These are phyloP conservation scores for Pterula multifida DNA, from an alignment of 1,284 basidiomycete genomes.

Conservation along the genomic window DNA sequence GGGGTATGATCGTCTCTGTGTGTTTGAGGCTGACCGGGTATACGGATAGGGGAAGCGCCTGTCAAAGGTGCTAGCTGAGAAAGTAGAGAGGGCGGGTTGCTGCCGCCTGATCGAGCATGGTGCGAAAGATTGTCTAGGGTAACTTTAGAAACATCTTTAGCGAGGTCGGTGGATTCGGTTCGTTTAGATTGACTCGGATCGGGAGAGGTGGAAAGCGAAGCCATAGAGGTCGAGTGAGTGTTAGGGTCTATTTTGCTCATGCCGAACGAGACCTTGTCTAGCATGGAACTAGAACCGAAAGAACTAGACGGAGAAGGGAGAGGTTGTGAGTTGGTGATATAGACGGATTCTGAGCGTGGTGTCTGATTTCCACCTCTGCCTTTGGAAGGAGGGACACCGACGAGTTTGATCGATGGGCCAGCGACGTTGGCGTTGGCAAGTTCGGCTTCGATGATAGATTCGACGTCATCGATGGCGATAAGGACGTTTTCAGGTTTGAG, in stretches of 20 bases:
- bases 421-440: conserved; percentile 44
- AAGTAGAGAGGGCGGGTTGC: not conserved
- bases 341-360: conserved; percentile 78
- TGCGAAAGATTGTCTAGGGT: not conserved
- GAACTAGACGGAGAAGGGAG: conserved; percentile 73
- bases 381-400: conserved; percentile 92
- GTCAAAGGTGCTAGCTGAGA: not conserved
- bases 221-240: not conserved
- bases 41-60: not conserved
- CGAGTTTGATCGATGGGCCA: conserved; percentile 62
- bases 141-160: conserved; percentile 12
- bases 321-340: conserved; percentile 92
- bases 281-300: conserved; percentile 63
- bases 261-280: conserved; percentile 87
- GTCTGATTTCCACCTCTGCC: conserved; percentile 97
- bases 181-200: conserved; percentile 6
- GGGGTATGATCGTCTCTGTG: not conserved
- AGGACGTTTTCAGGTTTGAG: conserved; percentile 98
- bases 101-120: not conserved
- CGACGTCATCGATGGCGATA: conserved; percentile 95
- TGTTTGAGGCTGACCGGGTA: not conserved
- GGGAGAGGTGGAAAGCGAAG: not conserved
- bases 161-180: conserved; percentile 11
- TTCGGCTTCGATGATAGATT: conserved; percentile 85
- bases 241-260: conserved; percentile 69